Conservation (phyloP, 2,329 filamentous ascomycete genomes). For the Fusarium poae region DNA sequence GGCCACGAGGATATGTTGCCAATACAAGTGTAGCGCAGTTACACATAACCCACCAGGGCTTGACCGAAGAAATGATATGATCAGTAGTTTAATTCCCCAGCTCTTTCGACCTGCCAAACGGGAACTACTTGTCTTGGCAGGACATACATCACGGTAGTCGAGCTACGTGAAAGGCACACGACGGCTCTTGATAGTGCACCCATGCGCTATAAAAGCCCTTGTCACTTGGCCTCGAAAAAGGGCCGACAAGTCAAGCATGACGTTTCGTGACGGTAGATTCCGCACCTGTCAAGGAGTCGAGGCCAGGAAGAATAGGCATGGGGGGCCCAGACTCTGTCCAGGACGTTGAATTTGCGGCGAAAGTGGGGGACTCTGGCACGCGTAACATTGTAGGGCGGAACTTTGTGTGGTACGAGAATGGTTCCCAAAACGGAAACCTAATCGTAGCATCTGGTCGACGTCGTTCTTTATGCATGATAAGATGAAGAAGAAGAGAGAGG, state of each 20-base stretch:
- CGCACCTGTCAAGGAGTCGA: constrained; percentile 18
- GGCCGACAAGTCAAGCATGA: constrained; percentile 39
- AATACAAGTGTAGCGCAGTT: constrained; percentile 1
- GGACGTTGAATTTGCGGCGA: constrained; percentile 45
- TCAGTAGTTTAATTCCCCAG: constrained; percentile 36
- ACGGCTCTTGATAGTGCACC: constrained; percentile 16
- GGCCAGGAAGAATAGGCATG: constrained; percentile 28
- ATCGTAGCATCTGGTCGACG: constrained; percentile 42
- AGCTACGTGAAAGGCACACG: constrained; percentile 31
- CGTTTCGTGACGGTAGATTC: constrained; percentile 34
- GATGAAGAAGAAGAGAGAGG: constrained; percentile 16
- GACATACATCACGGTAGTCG: constrained; percentile 24
- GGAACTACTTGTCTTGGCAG: constrained; percentile 41
- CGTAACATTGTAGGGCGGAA: constrained; percentile 20
- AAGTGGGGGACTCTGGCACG: constrained; percentile 43
- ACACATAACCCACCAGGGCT: constrained; percentile 5
- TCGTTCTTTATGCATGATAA: constrained; percentile 30
- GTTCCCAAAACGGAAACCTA: constrained; percentile 46
- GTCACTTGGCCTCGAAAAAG: constrained; percentile 34
- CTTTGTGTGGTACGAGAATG: constrained; percentile 36
- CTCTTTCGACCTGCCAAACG: constrained; percentile 30
- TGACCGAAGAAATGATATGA: constrained; percentile 27
- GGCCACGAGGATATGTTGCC: background rate
- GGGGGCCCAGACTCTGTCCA: constrained; percentile 37
- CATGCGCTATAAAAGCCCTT: constrained; percentile 14